Evolutionary conservation across 2,329 filamentous ascomycete genomes (phyloP), one percentile per base, ranked within the genome.

Genomic region (Claviceps fusiformis): DNA sequence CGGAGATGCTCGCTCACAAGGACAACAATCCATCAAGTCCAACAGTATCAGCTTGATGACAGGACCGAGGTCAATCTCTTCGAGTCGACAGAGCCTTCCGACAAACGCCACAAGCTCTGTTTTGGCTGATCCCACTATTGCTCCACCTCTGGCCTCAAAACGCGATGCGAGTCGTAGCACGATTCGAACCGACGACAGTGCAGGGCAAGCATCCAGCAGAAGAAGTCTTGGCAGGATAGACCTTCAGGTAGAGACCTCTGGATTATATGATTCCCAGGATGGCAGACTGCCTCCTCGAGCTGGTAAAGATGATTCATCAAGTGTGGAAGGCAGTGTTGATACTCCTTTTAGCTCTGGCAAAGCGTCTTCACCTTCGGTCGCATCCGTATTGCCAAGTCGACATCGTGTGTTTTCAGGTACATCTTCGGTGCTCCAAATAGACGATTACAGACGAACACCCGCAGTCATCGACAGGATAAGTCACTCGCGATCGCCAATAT

Each of bases 391-490:
- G 5, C 71, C 74, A 52, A 68, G 67, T 10, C 62, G 64, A 9
- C 66, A 55, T 31, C 55, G 67, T 57, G 59, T 62, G n/a, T 61
- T 64, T 19, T 73, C 71, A 9, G 61, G 61, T 1, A 60, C 64
- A 15, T 70, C 71, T 4, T 68, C 69, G 4, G 57, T 71, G 54
- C 57, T 71, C 9, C 67, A 67, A 2, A 68, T 69, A 1, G 66
- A 70, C 33, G 73, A 75, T 8, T 61, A 69, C 43, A 63, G 70
- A 59, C 66, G 75, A 65, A 68, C 73, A 57, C 71, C 81, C 1
- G 72, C 74, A 2, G 74, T 81, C 5, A 80, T 81, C 55, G 74
- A 79, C 60, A 76, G 76, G n/a, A 78, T 81, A 50, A 77, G 71
- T 57, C 71, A 71, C 9, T 71, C 76, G 9, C 70, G 70, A 35